Conservation (phyloP, 768 basidiomycete species). For the Suillus variegatus region DNA sequence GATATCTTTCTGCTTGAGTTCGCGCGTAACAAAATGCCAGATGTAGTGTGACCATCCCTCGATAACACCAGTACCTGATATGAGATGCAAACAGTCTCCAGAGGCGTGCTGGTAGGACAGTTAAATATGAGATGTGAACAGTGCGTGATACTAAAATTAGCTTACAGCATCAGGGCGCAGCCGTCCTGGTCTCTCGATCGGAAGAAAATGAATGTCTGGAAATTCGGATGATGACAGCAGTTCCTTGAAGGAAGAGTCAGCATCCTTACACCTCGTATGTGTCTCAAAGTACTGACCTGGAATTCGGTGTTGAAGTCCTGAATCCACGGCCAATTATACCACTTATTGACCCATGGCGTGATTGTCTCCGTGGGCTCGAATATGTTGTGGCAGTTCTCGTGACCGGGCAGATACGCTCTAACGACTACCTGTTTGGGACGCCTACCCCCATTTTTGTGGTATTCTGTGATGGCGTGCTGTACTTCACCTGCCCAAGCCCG, state of each 20-base stretch:
- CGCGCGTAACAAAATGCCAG: slow-evolving; percentile 47
- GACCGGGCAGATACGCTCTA: slow-evolving; percentile 63
- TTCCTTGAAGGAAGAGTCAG: slow-evolving; percentile 31
- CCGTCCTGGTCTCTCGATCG: slow-evolving; percentile 61
- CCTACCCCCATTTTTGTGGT: slow-evolving; percentile 28
- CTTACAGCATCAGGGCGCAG: slow-evolving; percentile 67
- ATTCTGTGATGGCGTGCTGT: slow-evolving; percentile 44
- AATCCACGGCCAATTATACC: slow-evolving; percentile 71
- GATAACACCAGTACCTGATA: slow-evolving; percentile 47
- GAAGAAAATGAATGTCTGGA: slow-evolving; percentile 57
- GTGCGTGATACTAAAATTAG: slow-evolving; percentile 9
- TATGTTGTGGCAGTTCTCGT: slow-evolving; percentile 61
- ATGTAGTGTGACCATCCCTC: slow-evolving; percentile 56
- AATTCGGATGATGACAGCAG: slow-evolving; percentile 43
- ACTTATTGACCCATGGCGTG: slow-evolving; percentile 44
- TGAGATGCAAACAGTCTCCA: slow-evolving; percentile 49
- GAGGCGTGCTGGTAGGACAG: slow-evolving; percentile 36
- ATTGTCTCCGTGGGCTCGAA: slow-evolving; percentile 48
- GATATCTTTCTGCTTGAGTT: slow-evolving; percentile 25
- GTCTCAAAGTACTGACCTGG: slow-evolving; percentile 41
- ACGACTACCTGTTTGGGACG: slow-evolving; percentile 49
- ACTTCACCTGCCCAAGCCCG: slow-evolving; percentile 52
- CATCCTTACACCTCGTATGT: slow-evolving; percentile 8
- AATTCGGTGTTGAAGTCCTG: slow-evolving; percentile 57
- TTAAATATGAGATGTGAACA: slow-evolving; percentile 8